Evolutionary conservation across 805 yeast species (phyloP).

Genomic region (Cyberlindnera nakhonratchasimensis): DNA sequence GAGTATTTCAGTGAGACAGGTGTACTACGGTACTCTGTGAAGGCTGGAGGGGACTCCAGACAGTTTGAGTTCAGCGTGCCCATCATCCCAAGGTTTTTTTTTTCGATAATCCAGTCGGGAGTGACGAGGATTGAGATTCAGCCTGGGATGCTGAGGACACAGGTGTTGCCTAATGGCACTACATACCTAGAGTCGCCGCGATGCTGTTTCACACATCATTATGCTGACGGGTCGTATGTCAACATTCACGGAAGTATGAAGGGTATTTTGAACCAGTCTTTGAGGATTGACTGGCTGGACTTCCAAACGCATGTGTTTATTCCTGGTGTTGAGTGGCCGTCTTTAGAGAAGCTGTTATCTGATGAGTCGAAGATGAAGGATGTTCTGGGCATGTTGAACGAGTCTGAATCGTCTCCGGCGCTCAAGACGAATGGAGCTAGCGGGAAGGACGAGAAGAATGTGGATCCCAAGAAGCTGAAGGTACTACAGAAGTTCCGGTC

Average conservation of each 20-base stretch:
- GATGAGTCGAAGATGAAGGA: constrained; percentile 26
- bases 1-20: constrained; percentile 55
- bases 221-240: constrained; percentile 68
- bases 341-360: constrained; percentile 40
- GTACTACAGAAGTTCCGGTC: constrained; percentile 33
- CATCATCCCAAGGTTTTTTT: constrained; percentile 62
- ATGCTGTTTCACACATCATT: constrained; percentile 47
- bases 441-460: constrained; percentile 2
- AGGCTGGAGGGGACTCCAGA: constrained; percentile 43
- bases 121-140: constrained; percentile 49
- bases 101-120: constrained; percentile 48
- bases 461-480: constrained; percentile 16
- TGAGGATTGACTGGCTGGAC: constrained; percentile 73
- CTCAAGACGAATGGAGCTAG: neutral
- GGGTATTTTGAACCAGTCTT: constrained; percentile 56
- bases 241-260: constrained; percentile 58
- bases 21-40: constrained; percentile 43
- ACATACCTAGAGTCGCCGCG: constrained; percentile 52
- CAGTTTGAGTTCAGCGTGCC: constrained; percentile 63
- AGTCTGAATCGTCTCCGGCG: neutral
- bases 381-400: constrained; percentile 9
- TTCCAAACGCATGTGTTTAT: constrained; percentile 45
- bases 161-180: constrained; percentile 49
- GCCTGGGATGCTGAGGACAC: constrained; percentile 48
- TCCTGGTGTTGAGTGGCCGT: constrained; percentile 44